Evolutionary conservation across 2,329 filamentous ascomycete species (phyloP).

Genomic region (Sporothrix pseudoabietina): DNA sequence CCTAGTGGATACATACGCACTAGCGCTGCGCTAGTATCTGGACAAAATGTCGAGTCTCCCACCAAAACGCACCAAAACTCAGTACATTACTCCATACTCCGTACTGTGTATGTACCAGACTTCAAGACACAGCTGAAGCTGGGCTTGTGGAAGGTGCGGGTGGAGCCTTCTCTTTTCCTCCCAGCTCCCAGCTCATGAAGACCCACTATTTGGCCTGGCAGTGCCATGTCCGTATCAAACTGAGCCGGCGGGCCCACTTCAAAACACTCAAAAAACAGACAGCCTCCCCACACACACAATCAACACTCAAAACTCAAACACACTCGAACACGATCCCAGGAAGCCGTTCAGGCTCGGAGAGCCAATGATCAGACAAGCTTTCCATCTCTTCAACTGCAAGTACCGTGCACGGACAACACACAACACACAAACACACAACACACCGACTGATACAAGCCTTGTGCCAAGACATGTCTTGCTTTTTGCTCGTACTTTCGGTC

Average conservation of each 20-base stretch:
- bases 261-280: not conserved
- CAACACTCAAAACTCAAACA: not conserved
- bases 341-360: not conserved
- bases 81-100: too few species aligned
- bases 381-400: not conserved
- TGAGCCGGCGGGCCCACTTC: conserved; percentile 10
- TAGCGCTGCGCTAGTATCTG: not conserved
- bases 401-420: not conserved
- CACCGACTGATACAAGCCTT: not conserved
- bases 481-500: not conserved
- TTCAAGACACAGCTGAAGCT: conserved; percentile 4
- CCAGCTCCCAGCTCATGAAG: not conserved
- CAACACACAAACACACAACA: not conserved
- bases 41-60: not conserved
- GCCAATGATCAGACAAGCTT: not conserved
- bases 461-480: not conserved
- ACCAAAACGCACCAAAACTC: not conserved
- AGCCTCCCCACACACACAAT: not conserved
- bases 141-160: not conserved
- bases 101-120: not conserved
- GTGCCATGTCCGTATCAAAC: conserved; percentile 19
- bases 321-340: not conserved
- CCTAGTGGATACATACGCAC: not conserved
- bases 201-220: conserved; percentile 15
- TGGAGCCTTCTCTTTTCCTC: not conserved